Base-by-base conservation (phyloP, 1,284 basidiomycete species). In the Cronartium quercuum region DNA sequence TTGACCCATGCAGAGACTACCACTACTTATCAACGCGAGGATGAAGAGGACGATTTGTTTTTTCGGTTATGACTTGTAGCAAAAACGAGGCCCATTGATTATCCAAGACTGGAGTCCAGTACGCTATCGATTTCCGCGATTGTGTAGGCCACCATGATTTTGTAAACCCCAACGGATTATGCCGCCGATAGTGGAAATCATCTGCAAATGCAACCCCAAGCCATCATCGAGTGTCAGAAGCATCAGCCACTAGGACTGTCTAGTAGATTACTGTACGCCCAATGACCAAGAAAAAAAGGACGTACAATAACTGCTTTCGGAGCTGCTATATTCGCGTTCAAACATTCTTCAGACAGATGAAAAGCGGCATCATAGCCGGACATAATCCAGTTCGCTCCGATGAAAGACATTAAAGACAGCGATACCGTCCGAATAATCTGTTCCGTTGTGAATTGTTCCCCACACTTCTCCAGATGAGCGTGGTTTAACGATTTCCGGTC, bases 281-380 rank as follows among this genome's bases (percentile, higher is more conserved):
- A 13, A 55, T 51, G 3, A 18, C 10, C 15, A 21, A 18, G 88
- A 89, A 7, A 83, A 85, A 83, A 84, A 15, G 89, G 88, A 40
- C 87, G 86, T 41, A 87, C 82, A 35, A 91, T 83, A 79, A 92
- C 91, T 1, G 91, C 90, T 67, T 90, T 86, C 0, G 91, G 91
- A 1, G 90, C 89, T 21, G 87, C 87, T 66, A 84, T 83, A 12
- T 86, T 85, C 2, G 89, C 89, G 55, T 87, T 87, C 5, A 88
- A 82, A 0, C 87, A 86, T 81, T 91, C 90, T 82, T 91, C 89
- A 12, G 88, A 85, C 64, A 91, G 88, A 78, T 90, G 89, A n/a
- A 88, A 88, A 1, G 89, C 88, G 37, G 89, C 89, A 78, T 91
- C 89, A 88, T 88, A 90, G 68, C 88, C 88, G 0, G 89, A 90